Percentiles rank a stretch among this genome's conserved stretches.
These are phyloP conservation scores for Hypoxylon subgilvum DNA, from an alignment of 495 filamentous ascomycete genomes.

Conservation along the genomic window DNA sequence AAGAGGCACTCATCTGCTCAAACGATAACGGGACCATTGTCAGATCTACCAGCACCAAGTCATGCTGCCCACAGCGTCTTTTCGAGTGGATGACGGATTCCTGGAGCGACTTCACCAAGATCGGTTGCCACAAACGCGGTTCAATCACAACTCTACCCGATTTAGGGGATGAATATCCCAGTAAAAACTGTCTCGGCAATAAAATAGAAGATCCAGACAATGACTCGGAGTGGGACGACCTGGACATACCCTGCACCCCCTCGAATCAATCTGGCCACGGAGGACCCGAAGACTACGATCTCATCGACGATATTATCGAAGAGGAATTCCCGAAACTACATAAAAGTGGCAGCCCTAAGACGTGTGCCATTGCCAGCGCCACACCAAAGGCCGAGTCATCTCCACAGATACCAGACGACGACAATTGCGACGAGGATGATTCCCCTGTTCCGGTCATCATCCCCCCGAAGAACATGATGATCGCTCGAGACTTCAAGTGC, in stretches of 20 bases:
- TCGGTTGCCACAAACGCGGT: constrained; percentile 1
- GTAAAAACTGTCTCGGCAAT: background rate
- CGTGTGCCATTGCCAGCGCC: no score
- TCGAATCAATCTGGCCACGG: background rate
- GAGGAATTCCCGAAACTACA: constrained; percentile 23
- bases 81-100: constrained; percentile 24
- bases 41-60: background rate
- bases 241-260: constrained; percentile 5
- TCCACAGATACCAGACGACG: no score
- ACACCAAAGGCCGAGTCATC: no score
- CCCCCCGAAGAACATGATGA: constrained; percentile 33
- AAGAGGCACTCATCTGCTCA: background rate
- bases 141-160: constrained; percentile 6
- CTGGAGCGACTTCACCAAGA: constrained; percentile 23
- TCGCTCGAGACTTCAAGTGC: no score
- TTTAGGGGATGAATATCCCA: background rate
- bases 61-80: background rate
- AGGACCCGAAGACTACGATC: constrained; percentile 8
- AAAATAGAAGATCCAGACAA: background rate
- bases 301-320: constrained; percentile 25
- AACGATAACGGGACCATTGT: background rate
- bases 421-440: constrained; percentile 11
- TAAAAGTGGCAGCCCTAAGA: no score
- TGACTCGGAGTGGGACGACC: constrained; percentile 31
- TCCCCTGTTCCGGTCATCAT: constrained; percentile 15